Base-by-base conservation (phyloP, 208 protist genomes). In the Leishmania amazonensis region DNA sequence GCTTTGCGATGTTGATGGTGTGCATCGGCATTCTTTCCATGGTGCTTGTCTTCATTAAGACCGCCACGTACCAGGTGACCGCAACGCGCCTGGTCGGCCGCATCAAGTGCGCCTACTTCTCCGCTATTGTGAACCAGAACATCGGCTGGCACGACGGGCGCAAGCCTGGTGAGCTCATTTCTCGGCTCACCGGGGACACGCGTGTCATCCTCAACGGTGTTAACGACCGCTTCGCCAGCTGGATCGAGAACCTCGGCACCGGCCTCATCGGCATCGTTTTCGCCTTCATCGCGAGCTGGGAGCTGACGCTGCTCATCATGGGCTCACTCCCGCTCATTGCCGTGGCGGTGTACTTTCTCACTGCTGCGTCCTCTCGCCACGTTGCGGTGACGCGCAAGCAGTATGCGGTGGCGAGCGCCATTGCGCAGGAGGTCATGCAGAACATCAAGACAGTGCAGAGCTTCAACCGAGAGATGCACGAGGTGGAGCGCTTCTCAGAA, bases 351-450 rank as follows among this genome's bases (percentile, higher is more conserved):
- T 87, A 79, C 57, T 80, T 90, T 8, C 71, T 96, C 47, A 89
- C 87, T 45, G 87, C 76, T 1, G 76, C 86, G 75, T 89, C 95
- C 60, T 72, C 91, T 11, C 85, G 72, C 28, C 74, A 91, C 72
- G 81, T 91, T 35, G 80, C 81, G 17, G 70, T 78, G n/a, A 85
- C 91, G 28, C 94, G 95, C 58, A 89, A 93, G 64, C 88, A 96
- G 65, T 98, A 95, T 85, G 79, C 93, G 21, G 81, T 76, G n/a
- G 95, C 95, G 0, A 93, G 93, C 38, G 87, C 90, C 53, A 90
- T 98, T 53, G 94, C 95, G n/a, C 93, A 93, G 38, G 93, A 98
- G 74, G 92, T 94, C 71, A 94, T 98, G 80, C 83, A 92, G 51
- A 94, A 93, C 75, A 91, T 97, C 78, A 87, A 90, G 45, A 98